Conservation (phyloP, 345 rosid species). For the Ceriops tagal region DNA sequence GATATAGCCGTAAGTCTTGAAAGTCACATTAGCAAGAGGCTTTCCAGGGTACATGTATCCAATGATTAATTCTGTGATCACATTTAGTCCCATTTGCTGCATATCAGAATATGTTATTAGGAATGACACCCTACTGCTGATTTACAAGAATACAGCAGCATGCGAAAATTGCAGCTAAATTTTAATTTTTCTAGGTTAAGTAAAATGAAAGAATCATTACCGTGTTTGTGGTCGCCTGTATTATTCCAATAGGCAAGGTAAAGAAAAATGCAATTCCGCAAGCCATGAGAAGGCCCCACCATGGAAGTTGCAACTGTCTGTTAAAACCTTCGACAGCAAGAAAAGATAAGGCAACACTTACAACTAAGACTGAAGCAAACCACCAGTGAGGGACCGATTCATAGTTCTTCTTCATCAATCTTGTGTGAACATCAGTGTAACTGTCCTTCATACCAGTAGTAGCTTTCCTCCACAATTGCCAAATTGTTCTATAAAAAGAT, state of each 20-base stretch:
- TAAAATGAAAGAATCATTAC: conserved; percentile 14
- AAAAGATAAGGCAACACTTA: conserved; percentile 24
- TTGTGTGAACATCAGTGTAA: conserved; percentile 48
- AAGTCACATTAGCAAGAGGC: conserved; percentile 54
- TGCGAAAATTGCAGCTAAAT: background rate
- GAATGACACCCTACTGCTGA: background rate
- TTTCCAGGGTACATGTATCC: conserved; percentile 54
- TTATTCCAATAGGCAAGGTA: conserved; percentile 54
- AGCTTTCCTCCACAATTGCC: conserved; percentile 65
- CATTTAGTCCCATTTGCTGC: conserved; percentile 52
- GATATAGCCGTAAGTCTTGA: conserved; percentile 19
- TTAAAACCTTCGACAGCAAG: conserved; percentile 26
- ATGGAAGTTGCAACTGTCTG: conserved; percentile 59
- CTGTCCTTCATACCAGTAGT: conserved; percentile 30
- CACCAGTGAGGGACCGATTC: conserved; percentile 57
- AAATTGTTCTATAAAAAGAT: conserved; percentile 40
- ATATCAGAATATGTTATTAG: background rate
- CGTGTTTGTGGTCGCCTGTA: conserved; percentile 60
- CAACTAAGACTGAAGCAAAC: conserved; percentile 35
- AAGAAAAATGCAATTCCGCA: conserved; percentile 43
- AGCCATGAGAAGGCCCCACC: conserved; percentile 68
- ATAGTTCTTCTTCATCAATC: conserved; percentile 52
- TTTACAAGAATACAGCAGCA: background rate
- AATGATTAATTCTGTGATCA: conserved; percentile 60
- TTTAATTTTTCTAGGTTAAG: background rate